A percentile compares a stretch with the other conserved stretches of the same genome.
These are phyloP conservation scores for Trametes cingulata DNA, from an alignment of 768 basidiomycete species.

Conservation along the genomic window DNA sequence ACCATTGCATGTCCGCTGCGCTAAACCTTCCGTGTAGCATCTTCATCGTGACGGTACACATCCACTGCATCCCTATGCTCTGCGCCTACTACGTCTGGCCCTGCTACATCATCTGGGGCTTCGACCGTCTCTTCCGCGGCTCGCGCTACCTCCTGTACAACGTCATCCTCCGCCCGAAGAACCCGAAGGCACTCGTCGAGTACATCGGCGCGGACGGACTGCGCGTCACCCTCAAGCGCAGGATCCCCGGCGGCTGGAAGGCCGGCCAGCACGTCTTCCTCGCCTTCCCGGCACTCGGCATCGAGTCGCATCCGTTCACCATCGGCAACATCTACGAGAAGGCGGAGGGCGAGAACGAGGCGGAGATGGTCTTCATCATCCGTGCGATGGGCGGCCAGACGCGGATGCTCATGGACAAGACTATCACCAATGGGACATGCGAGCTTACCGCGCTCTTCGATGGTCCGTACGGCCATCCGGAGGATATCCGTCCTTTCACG, in stretches of 20 bases:
- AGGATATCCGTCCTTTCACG: conserved; percentile 34
- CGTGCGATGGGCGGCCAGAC: conserved; percentile 55
- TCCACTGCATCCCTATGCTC: conserved; percentile 31
- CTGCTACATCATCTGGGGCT: conserved; percentile 46
- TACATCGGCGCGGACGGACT: conserved; percentile 45
- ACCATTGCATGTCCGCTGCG: not conserved
- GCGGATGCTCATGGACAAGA: conserved; percentile 27
- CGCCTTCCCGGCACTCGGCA: conserved; percentile 45
- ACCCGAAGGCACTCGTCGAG: conserved; percentile 39
- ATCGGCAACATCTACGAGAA: conserved; percentile 44
- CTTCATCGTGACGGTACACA: conserved; percentile 42
- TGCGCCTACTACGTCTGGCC: conserved; percentile 49
- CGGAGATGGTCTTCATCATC: conserved; percentile 54
- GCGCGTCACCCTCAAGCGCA: conserved; percentile 42
- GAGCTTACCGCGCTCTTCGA: conserved; percentile 37
- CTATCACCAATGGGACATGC: conserved; percentile 21
- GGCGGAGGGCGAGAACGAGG: conserved; percentile 25
- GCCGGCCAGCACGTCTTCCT: conserved; percentile 53
- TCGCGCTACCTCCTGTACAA: conserved; percentile 43
- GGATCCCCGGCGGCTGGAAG: conserved; percentile 44
- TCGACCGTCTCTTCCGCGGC: conserved; percentile 45
- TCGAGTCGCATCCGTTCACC: conserved; percentile 52
- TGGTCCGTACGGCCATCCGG: conserved; percentile 43
- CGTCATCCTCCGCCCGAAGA: conserved; percentile 33
- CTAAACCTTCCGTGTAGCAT: conserved; percentile 30